A percentile compares a stretch with the other conserved stretches of the same genome.
Conservation (phyloP, 106 monocot species). For the Agapanthus africanus region DNA sequence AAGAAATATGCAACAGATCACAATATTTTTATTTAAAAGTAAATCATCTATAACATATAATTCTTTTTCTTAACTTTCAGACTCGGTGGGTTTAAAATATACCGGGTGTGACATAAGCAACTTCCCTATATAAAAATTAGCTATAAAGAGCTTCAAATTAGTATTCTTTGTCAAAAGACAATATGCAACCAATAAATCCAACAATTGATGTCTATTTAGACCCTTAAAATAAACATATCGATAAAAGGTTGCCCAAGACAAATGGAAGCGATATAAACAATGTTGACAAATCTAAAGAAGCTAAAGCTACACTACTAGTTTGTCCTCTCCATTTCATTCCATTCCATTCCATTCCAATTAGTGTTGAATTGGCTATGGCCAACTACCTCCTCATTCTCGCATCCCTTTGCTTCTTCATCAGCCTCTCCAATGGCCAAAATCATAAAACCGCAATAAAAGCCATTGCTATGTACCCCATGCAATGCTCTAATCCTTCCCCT, state of each 20-base stretch:
- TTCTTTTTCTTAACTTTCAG: no score
- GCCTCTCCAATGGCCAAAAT: background rate
- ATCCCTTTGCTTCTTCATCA: background rate
- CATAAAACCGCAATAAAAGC: background rate
- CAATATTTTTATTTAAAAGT: no score
- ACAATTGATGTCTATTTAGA: background rate
- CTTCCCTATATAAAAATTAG: background rate
- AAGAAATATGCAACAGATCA: no score
- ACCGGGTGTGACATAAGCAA: no score
- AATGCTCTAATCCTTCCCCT: constrained; percentile 7
- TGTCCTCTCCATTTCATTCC: background rate
- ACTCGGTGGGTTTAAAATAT: no score
- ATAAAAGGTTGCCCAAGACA: background rate
- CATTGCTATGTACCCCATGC: constrained; percentile 2
- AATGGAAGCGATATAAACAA: background rate
- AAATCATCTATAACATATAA: no score
- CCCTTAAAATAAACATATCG: background rate
- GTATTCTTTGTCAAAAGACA: background rate
- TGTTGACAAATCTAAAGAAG: background rate
- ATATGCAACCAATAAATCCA: background rate
- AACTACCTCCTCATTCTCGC: background rate
- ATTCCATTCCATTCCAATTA: background rate
- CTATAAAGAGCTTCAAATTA: background rate
- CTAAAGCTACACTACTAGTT: background rate
- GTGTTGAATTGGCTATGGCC: background rate